Percentiles rank a stretch among this genome's conserved stretches.
Conservation (phyloP, 2,329 filamentous ascomycete genomes). For the Coniella vitis region DNA sequence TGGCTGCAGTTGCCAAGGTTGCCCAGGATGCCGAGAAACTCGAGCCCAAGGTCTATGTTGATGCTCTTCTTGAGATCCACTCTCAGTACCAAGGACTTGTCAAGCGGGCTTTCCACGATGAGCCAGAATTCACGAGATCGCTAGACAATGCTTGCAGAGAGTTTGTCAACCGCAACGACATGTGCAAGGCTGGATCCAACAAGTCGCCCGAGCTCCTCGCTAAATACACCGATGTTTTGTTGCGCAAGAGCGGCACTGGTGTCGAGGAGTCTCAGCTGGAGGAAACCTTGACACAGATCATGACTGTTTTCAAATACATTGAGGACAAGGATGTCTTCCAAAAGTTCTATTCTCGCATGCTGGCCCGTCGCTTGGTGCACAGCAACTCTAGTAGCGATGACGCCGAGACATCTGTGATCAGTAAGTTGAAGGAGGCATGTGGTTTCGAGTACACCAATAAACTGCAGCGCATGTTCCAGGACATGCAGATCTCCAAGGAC, state of each 20-base stretch:
- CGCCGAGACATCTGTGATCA: conserved; percentile 98
- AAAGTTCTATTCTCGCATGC: conserved; percentile 96
- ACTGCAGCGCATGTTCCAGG: conserved; percentile 98
- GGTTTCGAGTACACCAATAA: conserved; percentile 99
- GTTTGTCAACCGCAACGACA: conserved; percentile 95
- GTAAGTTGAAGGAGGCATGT: conserved; percentile 96
- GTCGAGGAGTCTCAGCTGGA: conserved; percentile 93
- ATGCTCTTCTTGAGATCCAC: conserved; percentile 89
- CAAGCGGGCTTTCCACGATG: conserved; percentile 85
- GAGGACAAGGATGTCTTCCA: conserved; percentile 99
- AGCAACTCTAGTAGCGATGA: conserved; percentile 94
- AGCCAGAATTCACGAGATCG: conserved; percentile 93
- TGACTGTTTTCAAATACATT: conserved; percentile 99
- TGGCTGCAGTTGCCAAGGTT: conserved; percentile 85
- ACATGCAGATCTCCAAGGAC: conserved; percentile 98
- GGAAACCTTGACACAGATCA: conserved; percentile 81
- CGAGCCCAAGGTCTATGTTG: conserved; percentile 94
- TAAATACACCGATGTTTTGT: conserved; percentile 87
- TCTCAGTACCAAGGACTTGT: conserved; percentile 88
- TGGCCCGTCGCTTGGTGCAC: conserved; percentile 90
- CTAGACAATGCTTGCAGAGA: conserved; percentile 95
- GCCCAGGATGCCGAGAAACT: conserved; percentile 80
- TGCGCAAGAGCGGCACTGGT: conserved; percentile 89
- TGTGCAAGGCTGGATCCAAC: conserved; percentile 88
- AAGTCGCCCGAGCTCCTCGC: conserved; percentile 91